A percentile compares a stretch with the other conserved stretches of the same genome.
Evolutionary conservation across 176 grass and related monocot genomes (phyloP).

Genomic region (Hsuehochloa calcarea): DNA sequence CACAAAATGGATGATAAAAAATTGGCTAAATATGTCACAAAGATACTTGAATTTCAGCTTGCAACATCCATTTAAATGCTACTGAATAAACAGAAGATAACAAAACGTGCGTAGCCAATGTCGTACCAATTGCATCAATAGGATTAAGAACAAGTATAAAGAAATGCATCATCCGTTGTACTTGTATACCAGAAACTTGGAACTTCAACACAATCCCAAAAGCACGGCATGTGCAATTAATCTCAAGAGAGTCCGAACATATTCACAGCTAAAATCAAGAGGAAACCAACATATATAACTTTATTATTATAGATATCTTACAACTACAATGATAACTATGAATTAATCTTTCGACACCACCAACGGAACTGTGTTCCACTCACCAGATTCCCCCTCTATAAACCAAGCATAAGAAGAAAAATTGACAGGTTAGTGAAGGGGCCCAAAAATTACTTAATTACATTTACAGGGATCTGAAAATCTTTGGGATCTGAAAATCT

Average conservation of each 20-base stretch:
- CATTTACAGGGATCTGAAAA: constrained; percentile 36
- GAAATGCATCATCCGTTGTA: neutral
- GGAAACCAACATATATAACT: neutral
- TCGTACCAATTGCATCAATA: too few relatives aligned
- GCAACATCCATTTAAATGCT: too few relatives aligned
- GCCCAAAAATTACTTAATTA: constrained; percentile 46
- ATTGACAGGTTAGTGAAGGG: constrained; percentile 7
- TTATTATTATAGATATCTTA: constrained; percentile 34
- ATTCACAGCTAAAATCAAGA: neutral
- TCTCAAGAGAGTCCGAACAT: neutral
- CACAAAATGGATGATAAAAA: too few relatives aligned
- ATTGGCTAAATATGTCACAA: too few relatives aligned
- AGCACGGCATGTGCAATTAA: neutral
- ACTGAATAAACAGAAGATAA: too few relatives aligned
- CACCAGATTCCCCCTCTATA: neutral
- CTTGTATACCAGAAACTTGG: neutral
- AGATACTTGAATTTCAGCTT: too few relatives aligned
- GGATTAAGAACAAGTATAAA: neutral
- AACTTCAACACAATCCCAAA: neutral
- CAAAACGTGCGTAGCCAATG: too few relatives aligned
- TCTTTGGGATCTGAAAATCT: neutral
- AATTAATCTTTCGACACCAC: neutral
- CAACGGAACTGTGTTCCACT: neutral
- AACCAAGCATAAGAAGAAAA: neutral
- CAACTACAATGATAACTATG: constrained; percentile 19